Evolutionary conservation across 768 basidiomycete genomes (phyloP).

Genomic region (Tylopilus rubrobrunneus): DNA sequence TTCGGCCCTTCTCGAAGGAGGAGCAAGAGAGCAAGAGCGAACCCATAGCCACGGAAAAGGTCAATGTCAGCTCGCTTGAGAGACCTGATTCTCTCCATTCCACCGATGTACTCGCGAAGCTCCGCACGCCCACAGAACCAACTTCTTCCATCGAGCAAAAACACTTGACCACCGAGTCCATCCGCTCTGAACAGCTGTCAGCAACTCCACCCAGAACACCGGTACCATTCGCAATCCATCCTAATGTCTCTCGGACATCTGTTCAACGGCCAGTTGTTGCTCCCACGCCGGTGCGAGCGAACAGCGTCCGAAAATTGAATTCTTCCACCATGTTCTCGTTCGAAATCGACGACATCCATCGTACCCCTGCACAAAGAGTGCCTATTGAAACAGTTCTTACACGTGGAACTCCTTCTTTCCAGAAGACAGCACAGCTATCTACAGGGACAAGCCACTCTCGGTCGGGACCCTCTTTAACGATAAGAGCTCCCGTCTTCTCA

Average conservation of each 20-base stretch:
- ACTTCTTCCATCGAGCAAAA: constrained; percentile 15
- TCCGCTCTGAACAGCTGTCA: constrained; percentile 18
- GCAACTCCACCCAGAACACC: constrained; percentile 19
- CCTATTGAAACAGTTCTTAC: constrained; percentile 50
- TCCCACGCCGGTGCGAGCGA: constrained; percentile 28
- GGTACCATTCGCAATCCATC: constrained; percentile 8
- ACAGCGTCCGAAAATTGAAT: constrained; percentile 5
- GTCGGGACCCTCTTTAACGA: constrained; percentile 10
- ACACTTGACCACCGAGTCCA: constrained; percentile 3
- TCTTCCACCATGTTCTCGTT: constrained; percentile 35
- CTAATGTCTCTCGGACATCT: constrained; percentile 15
- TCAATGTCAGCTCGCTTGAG: constrained; percentile 26
- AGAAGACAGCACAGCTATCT: constrained; percentile 40
- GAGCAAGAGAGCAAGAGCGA: constrained; percentile 31
- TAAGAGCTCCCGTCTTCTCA: constrained; percentile 36
- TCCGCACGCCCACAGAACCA: constrained; percentile 28
- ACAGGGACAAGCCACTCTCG: constrained; percentile 19
- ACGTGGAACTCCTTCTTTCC: constrained; percentile 47
- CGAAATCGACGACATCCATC: constrained; percentile 36
- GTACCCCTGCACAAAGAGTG: constrained; percentile 65
- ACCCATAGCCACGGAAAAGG: constrained; percentile 19
- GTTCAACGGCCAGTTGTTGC: constrained; percentile 28
- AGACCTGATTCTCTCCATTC: constrained; percentile 55
- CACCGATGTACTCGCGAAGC: constrained; percentile 36
- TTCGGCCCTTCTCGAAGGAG: background rate